Base-by-base conservation (phyloP, 2,329 filamentous ascomycete genomes). In the Pestalotiopsis sp. region DNA sequence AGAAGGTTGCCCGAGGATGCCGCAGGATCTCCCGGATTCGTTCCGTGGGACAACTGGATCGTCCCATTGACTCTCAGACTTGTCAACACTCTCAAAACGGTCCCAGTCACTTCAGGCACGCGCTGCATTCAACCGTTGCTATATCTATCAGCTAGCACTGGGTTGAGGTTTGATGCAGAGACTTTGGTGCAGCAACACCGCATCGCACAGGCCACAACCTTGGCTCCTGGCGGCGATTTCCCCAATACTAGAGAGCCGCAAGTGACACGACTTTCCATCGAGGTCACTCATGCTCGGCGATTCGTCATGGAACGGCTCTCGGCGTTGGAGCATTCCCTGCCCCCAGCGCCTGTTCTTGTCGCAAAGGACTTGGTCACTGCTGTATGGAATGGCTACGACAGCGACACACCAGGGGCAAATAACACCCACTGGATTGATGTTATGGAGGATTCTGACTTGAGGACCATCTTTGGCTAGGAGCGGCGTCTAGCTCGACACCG, bases 371-470 rank as follows among this genome's bases (percentile, higher is more conserved):
- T 83, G 1, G 75, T 83, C 7, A 80, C 77, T n/a, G 78, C 80
- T 0, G 79, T 83, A 2, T 83, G 82, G 82, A 76, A 75, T 1
- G 79, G 78, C 0, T 83, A 83, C 23, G 82, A 83, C 45, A 72
- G 69, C 3, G 82, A 83, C 61, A 75, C 77, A 3, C 80, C 76
- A 0, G 73, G 75, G 0, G 68, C 74, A 3, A 72, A 73, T 12
- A 70, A 76, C 11, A 81, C 81, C 0, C 82, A 83, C 58, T 83
- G 82, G 82, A 75, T 83, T 3, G 82, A 83, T 64, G 79, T 83
- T 4, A 83, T 71, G 70, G 70, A 71, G 60, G 68, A 68, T 17
- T 71, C 70, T 5, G 64, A 70, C 17, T 64, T 71, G 25, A 58
- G 68, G n/a, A 71, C 70, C 5, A 71, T 71, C 11, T 71, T 71